Evolutionary conservation across 2,329 filamentous ascomycete genomes (phyloP), one percentile per base, ranked within the genome.

Genomic region (Penicillium paneum): DNA sequence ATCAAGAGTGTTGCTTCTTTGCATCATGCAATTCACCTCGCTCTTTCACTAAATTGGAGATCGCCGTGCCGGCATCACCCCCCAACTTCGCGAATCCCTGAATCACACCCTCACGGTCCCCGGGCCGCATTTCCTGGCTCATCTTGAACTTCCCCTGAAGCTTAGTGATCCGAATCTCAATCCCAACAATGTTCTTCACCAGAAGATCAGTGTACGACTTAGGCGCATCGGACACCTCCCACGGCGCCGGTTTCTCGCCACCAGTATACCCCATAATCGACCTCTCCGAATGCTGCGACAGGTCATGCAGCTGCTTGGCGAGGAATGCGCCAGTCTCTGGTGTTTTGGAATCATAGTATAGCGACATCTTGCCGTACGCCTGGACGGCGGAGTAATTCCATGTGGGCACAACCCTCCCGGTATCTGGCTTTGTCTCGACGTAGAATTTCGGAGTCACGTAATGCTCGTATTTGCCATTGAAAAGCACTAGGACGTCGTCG

Each of bases 311-410:
- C 38, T 82, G 74, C 2, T 69, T 64, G 0, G 80, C 77, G 11
- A 88, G 70, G 51, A 83, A 83, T 1, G 71, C 59, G 2, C 86
- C 64, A 0, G 82, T 82, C 24, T 78, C 74, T 0, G 70, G 60
- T 0, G 75, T 65, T 38, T 75, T 75, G 7, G 78, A 62, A 54
- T 87, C 81, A 54, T 72, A 79, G 58, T 78, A 82, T 8, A 87
- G 70, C 0, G 60, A 80, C 1, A 81, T 80, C 1, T 69, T 77
- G 1, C 86, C 86, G 60, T 88, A 88, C 0, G 77, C 83, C 68
- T 89, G 83, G 0, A 78, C 84, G 0, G 85, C 84, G 0, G 82
- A 76, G 62, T 88, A 88, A 68, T 88, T 84, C 86, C 85, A 88
- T 0, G 85, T 88, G 1, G 84, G 84, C 6, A 87, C 85, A 0